These are phyloP conservation scores for Jacaranda copaia DNA, from an alignment of 257 asterid genomes.

Conservation along the genomic window DNA sequence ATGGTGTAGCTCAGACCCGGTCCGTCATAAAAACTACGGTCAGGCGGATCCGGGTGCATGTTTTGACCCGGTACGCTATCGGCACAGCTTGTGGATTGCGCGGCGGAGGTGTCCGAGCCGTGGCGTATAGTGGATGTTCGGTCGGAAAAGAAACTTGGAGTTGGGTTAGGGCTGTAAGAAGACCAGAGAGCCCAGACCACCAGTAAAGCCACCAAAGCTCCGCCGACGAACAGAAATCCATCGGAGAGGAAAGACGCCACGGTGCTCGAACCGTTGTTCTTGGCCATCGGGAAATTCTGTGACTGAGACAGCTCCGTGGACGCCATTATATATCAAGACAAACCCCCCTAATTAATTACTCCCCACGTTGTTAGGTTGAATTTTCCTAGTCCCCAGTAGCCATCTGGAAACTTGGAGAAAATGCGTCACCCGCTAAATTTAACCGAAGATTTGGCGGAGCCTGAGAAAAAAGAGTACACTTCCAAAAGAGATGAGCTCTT, in stretches of 20 bases:
- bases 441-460: constrained; percentile 31
- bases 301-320: constrained; percentile 34
- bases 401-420: constrained; percentile 21
- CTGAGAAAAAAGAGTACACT: constrained; percentile 19
- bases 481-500: constrained; percentile 37
- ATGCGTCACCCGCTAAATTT: constrained; percentile 35
- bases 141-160: constrained; percentile 23
- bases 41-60: constrained; percentile 54
- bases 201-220: constrained; percentile 47
- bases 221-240: constrained; percentile 52
- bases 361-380: constrained; percentile 23
- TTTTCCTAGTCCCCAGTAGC: constrained; percentile 31
- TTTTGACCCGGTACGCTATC: constrained; percentile 16
- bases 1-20: constrained; percentile 62
- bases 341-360: background rate
- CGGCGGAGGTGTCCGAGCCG: background rate
- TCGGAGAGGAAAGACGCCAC: constrained; percentile 43
- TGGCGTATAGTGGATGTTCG: background rate
- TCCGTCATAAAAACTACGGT: constrained; percentile 67
- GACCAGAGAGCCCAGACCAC: constrained; percentile 61
- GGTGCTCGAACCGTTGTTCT: constrained; percentile 42
- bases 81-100: background rate
- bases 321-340: constrained; percentile 40
- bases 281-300: constrained; percentile 53
- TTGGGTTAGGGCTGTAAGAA: constrained; percentile 41